phyloP scores from a whole-genome alignment of 208 protist species.

The Leishmania aethiopica region DNA sequence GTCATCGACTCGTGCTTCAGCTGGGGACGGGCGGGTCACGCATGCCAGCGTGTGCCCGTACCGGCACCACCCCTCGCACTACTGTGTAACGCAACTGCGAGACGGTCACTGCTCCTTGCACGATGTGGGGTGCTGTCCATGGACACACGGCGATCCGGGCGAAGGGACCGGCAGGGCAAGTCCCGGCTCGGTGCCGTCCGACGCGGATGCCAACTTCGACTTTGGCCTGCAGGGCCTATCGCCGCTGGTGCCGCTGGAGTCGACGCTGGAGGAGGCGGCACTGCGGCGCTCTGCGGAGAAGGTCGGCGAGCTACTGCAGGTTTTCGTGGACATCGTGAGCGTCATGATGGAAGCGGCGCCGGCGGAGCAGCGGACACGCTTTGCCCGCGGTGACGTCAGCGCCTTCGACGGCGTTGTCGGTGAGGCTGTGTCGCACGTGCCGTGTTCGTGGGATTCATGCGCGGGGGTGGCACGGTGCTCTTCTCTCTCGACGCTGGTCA shows the following conservation, averaged over 20 bases:
- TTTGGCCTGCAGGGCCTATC: not conserved
- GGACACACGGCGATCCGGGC: conserved; percentile 39
- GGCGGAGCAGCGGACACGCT: not conserved
- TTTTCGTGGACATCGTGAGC: conserved; percentile 24
- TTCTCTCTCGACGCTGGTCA: not conserved
- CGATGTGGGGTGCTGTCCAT: conserved; percentile 51
- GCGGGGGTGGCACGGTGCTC: not conserved
- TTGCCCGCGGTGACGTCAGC: not conserved
- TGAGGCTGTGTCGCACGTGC: not conserved
- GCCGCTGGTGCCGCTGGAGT: conserved; percentile 1
- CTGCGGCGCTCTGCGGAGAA: conserved; percentile 18
- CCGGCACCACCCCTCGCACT: conserved; percentile 33
- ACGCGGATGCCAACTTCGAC: not conserved
- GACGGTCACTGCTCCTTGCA: conserved; percentile 40
- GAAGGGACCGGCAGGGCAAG: not conserved
- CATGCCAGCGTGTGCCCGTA: conserved; percentile 27
- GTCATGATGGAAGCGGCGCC: conserved; percentile 3
- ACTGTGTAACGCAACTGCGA: conserved; percentile 43
- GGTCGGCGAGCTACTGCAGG: conserved; percentile 19
- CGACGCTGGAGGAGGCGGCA: not conserved
- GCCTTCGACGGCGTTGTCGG: not conserved
- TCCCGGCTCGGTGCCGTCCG: not conserved
- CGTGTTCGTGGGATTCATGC: not conserved
- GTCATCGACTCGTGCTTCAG: not conserved
- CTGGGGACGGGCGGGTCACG: not conserved